A percentile compares a stretch with the other conserved stretches of the same genome.
Conservation (phyloP, 176 grass and related monocot genomes). For the Thinopyrum elongatum region DNA sequence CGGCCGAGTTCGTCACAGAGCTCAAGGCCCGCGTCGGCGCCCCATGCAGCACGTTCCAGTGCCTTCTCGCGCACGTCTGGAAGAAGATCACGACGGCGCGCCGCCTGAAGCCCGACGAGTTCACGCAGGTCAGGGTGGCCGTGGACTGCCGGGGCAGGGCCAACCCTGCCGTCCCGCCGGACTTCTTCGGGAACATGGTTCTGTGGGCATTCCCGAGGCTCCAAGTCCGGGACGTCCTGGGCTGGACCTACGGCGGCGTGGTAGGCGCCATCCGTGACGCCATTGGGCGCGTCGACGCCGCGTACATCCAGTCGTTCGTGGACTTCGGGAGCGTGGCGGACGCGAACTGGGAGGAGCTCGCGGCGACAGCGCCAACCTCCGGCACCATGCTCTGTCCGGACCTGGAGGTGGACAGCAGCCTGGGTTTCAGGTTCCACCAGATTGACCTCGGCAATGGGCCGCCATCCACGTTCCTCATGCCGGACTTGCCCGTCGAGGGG, state of each 20-base stretch:
- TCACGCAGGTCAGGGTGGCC: neutral
- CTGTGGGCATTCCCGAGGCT: neutral
- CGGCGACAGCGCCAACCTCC: neutral
- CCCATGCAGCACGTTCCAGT: neutral
- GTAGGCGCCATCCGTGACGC: neutral
- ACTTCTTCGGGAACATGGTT: neutral
- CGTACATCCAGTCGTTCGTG: neutral
- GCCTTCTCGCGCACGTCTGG: neutral
- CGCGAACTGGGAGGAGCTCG: neutral
- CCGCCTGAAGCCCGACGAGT: neutral
- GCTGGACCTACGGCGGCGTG: neutral
- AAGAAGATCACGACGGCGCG: neutral
- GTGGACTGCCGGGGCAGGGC: neutral
- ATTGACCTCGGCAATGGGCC: neutral
- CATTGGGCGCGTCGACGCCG: neutral
- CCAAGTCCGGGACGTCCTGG: neutral
- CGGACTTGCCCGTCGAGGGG: neutral
- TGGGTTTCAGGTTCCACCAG: neutral
- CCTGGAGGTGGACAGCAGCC: neutral
- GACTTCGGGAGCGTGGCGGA: neutral
- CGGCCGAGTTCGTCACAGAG: neutral
- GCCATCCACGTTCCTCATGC: neutral
- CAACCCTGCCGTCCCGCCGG: neutral
- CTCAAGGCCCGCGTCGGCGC: neutral
- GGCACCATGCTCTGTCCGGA: neutral